phyloP scores from a whole-genome alignment of 139 green algal genomes.

The Parachlorella kessleri region DNA sequence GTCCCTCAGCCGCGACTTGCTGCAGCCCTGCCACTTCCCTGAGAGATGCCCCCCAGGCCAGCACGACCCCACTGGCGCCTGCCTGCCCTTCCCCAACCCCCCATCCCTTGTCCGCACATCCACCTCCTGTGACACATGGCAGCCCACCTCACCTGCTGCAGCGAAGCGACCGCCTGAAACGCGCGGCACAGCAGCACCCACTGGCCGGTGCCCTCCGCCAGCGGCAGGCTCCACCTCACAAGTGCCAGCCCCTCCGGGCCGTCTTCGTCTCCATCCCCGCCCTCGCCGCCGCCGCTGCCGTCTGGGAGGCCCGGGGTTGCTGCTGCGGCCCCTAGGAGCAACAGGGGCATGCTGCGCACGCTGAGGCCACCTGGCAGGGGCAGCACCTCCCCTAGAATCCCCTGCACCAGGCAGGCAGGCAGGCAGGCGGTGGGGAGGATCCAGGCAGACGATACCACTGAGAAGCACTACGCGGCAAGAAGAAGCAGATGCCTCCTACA shows the following conservation, averaged over 20 bases:
- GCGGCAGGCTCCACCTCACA: constrained; percentile 49
- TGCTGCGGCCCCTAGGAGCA: neutral
- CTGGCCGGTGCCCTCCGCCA: constrained; percentile 39
- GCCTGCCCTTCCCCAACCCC: too few relatives aligned
- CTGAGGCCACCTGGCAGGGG: constrained; percentile 20
- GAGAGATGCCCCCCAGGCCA: too few relatives aligned
- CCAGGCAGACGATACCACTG: too few relatives aligned
- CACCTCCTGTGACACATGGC: too few relatives aligned
- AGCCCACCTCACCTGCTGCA: constrained; percentile 37
- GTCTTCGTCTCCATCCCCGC: neutral
- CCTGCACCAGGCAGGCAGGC: too few relatives aligned
- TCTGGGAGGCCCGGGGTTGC: neutral
- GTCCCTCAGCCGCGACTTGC: too few relatives aligned
- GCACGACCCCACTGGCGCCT: too few relatives aligned
- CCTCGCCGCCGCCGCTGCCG: neutral
- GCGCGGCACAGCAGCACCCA: constrained; percentile 60
- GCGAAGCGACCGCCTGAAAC: constrained; percentile 37
- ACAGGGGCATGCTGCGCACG: neutral
- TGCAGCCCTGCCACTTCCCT: too few relatives aligned
- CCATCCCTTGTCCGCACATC: too few relatives aligned
- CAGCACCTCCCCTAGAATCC: constrained; percentile 36
- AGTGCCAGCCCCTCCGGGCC: constrained; percentile 17
- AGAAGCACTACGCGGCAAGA: too few relatives aligned
- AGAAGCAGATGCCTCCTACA: too few relatives aligned
- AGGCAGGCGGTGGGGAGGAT: too few relatives aligned